phyloP scores from a whole-genome alignment of 2,329 filamentous ascomycete species.

The Paraphoma chrysanthemicola region DNA sequence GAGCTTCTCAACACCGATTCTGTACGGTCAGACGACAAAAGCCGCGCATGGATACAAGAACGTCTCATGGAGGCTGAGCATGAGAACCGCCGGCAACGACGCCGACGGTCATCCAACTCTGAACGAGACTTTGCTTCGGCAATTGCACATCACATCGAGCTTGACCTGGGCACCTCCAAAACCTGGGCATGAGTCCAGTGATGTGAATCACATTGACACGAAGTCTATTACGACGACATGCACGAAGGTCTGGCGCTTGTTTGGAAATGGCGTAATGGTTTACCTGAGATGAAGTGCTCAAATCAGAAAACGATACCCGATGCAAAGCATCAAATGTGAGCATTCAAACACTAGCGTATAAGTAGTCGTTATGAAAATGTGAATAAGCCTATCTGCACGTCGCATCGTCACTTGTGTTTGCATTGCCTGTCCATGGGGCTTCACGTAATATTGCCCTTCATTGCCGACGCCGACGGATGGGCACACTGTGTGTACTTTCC shows the following conservation, averaged over 20 bases:
- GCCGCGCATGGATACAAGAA: conserved; percentile 59
- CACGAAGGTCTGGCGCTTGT: conserved; percentile 1
- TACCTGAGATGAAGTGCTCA: conserved; percentile 40
- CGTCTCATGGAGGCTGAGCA: conserved; percentile 62
- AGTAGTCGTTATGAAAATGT: no score
- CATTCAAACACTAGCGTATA: neutral
- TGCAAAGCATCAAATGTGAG: conserved; percentile 11
- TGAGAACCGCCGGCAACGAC: conserved; percentile 54
- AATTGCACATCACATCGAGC: conserved; percentile 45
- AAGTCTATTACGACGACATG: conserved; percentile 7
- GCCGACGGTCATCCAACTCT: conserved; percentile 45
- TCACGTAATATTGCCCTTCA: no score
- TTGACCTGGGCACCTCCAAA: conserved; percentile 34
- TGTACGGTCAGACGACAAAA: conserved; percentile 54
- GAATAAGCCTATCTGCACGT: neutral
- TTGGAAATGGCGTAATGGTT: conserved; percentile 21
- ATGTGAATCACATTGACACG: neutral
- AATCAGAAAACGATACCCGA: conserved; percentile 35
- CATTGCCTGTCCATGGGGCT: no score
- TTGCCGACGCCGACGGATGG: no score
- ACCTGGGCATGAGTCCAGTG: conserved; percentile 28
- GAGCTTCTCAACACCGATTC: conserved; percentile 61
- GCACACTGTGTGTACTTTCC: no score
- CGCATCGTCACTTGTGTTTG: no score
- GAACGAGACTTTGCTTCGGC: conserved; percentile 44